A percentile compares a stretch with the other conserved stretches of the same genome.
These are phyloP conservation scores for Colletotrichum melonis DNA, from an alignment of 2,329 filamentous ascomycete species.

Conservation along the genomic window DNA sequence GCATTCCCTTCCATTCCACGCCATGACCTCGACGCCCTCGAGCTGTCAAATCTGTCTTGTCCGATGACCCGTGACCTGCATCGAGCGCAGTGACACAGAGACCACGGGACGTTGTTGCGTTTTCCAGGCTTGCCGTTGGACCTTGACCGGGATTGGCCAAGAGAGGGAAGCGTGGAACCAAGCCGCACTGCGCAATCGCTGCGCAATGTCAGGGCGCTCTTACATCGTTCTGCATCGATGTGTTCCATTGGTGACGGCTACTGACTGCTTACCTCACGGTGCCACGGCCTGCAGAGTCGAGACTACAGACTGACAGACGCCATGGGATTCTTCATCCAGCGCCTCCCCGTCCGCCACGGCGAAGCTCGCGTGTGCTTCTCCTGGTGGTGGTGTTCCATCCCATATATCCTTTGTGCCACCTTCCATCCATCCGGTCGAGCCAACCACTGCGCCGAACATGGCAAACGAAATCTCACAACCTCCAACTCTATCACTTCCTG, in stretches of 20 bases:
- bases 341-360: constrained; percentile 12
- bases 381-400: constrained; percentile 12
- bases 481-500: constrained; percentile 22
- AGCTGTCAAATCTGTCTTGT: constrained; percentile 23
- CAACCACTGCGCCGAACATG: constrained; percentile 7
- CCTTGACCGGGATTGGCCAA: constrained; percentile 12
- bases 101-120: constrained; percentile 7
- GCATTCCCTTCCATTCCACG: background rate
- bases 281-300: background rate
- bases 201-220: constrained; percentile 15
- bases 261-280: background rate
- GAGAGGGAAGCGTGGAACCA: constrained; percentile 14
- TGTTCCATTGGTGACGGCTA: background rate
- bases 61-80: constrained; percentile 17
- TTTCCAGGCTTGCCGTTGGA: constrained; percentile 8
- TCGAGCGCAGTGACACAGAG: constrained; percentile 12
- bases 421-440: constrained; percentile 31
- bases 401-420: constrained; percentile 20
- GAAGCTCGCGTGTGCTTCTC: background rate
- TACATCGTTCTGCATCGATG: constrained; percentile 8
- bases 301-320: background rate
- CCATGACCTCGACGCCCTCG: constrained; percentile 2
- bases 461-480: constrained; percentile 6
- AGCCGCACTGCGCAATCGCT: constrained; percentile 3
- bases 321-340: constrained; percentile 20